Conservation (phyloP, 1,284 basidiomycete genomes). For the Lignosus rhinocerotis region DNA sequence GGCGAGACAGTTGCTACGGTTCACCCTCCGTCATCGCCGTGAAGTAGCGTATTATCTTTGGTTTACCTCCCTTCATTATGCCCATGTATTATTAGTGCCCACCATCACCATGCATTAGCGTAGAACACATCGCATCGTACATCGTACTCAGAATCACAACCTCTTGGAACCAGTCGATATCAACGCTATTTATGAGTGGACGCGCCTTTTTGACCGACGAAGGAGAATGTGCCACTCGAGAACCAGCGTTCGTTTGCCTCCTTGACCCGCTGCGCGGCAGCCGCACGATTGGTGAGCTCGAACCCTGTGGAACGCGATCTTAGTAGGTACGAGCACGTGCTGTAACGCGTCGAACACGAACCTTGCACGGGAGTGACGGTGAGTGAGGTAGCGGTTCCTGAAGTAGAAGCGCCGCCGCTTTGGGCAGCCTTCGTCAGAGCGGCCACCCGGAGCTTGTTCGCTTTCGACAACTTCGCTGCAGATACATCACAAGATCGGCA, state of each 20-base stretch:
- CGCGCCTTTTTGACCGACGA: conserved; percentile 67
- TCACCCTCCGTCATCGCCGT: conserved; percentile 43
- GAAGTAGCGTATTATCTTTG: conserved; percentile 8
- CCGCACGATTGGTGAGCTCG: conserved; percentile 85
- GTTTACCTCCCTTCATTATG: conserved; percentile 1
- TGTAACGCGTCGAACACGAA: conserved; percentile 32
- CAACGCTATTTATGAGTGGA: conserved; percentile 17
- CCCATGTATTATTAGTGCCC: conserved; percentile 20
- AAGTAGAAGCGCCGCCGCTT: conserved; percentile 55
- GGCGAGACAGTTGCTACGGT: conserved; percentile 68
- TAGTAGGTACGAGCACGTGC: not conserved
- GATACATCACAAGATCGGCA: conserved; percentile 1
- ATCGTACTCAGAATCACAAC: not conserved
- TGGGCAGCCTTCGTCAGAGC: conserved; percentile 76
- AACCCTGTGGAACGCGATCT: conserved; percentile 53
- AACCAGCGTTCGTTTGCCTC: conserved; percentile 96
- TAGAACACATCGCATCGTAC: conserved; percentile 20
- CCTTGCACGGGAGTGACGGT: conserved; percentile 97
- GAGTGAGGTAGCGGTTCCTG: conserved; percentile 89
- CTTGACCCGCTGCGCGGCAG: conserved; percentile 78
- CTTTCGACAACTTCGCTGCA: conserved; percentile 93
- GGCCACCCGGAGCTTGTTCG: conserved; percentile 89
- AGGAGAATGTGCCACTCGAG: conserved; percentile 81
- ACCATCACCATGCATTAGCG: conserved; percentile 17
- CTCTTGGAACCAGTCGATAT: not conserved